A percentile compares a stretch with the other conserved stretches of the same genome.
These are phyloP conservation scores for Trichocladium uniseriatum DNA, from an alignment of 495 filamentous ascomycete species.

Conservation along the genomic window DNA sequence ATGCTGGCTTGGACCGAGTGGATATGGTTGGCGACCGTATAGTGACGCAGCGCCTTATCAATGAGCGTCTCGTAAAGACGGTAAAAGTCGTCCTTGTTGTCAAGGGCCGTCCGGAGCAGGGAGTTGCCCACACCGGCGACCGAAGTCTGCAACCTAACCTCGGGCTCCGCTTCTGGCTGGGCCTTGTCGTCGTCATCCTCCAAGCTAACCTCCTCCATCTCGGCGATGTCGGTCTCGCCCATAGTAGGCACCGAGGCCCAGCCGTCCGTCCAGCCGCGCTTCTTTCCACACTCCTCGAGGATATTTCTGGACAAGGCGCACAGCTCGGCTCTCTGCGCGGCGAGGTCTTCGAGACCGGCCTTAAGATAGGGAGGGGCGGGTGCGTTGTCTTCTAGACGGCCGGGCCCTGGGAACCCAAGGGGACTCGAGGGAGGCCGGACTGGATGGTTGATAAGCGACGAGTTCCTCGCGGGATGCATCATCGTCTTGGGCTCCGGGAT, in stretches of 20 bases:
- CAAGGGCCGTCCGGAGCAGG: conserved; percentile 41
- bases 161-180: conserved; percentile 18
- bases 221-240: conserved; percentile 37
- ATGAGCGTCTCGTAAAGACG: conserved; percentile 62
- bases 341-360: conserved; percentile 72
- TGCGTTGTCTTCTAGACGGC: conserved; percentile 25
- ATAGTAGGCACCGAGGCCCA: conserved; percentile 59
- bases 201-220: conserved; percentile 51
- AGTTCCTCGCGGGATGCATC: conserved; percentile 50
- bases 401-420: conserved; percentile 35
- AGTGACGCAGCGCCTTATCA: conserved; percentile 62
- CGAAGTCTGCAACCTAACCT: conserved; percentile 13
- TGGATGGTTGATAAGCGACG: conserved; percentile 38
- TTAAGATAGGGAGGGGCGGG: conserved; percentile 38
- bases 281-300: conserved; percentile 62
- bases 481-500: conserved; percentile 55
- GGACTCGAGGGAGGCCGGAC: conserved; percentile 36
- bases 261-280: conserved; percentile 66
- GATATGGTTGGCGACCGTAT: conserved; percentile 61
- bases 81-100: conserved; percentile 43
- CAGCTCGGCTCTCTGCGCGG: conserved; percentile 70
- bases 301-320: conserved; percentile 69
- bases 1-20: conserved; percentile 69
- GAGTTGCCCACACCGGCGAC: conserved; percentile 43
- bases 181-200: conserved; percentile 25